Conservation (phyloP, 331 rosid species). For the Acacia concinna region DNA sequence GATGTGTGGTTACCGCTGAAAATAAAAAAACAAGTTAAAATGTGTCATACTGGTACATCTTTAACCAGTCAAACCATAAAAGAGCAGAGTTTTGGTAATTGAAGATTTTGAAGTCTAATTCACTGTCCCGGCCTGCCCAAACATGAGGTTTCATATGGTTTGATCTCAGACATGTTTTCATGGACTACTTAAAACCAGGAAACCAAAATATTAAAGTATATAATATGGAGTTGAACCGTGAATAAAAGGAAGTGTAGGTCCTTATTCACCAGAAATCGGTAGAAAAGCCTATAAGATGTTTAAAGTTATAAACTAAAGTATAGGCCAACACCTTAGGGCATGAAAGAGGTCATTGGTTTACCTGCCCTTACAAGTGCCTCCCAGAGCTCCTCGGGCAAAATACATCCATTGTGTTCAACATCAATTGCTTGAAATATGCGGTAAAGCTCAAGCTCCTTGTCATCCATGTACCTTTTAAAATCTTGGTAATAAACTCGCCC, state of each 20-base stretch:
- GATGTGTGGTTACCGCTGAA: background rate
- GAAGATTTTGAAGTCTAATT: background rate
- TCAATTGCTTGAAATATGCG: conserved; percentile 84
- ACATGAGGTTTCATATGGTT: background rate
- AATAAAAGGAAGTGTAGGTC: background rate
- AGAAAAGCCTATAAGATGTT: background rate
- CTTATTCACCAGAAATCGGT: background rate
- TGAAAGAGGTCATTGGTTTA: conserved; percentile 3
- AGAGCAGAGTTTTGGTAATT: conserved; percentile 1
- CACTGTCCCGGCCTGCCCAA: background rate
- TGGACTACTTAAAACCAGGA: background rate
- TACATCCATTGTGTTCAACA: conserved; percentile 76
- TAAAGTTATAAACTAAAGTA: background rate
- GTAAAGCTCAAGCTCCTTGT: conserved; percentile 82
- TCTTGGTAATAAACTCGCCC: conserved; percentile 72
- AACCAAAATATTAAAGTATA: conserved; percentile 21
- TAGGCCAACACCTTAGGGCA: background rate
- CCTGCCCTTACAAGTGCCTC: conserved; percentile 85
- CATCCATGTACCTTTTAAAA: conserved; percentile 80
- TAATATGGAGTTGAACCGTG: background rate
- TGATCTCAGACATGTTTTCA: background rate
- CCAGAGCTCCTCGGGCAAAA: conserved; percentile 81
- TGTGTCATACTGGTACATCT: background rate
- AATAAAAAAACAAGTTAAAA: background rate
- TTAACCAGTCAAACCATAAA: conserved; percentile 1